Conservation (phyloP, 139 green algal species). For the Chlorella vulgaris region DNA sequence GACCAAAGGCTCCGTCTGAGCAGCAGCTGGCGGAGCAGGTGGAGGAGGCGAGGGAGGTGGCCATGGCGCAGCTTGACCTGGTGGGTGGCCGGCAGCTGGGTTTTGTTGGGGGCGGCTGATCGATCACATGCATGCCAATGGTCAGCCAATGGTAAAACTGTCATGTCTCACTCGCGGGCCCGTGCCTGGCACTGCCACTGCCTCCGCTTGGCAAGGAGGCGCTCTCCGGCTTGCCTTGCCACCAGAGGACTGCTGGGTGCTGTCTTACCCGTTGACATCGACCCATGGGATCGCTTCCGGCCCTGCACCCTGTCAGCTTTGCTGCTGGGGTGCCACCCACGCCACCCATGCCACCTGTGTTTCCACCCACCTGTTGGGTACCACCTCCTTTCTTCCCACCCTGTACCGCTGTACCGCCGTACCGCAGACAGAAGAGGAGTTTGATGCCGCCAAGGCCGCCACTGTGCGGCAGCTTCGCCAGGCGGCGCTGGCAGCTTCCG, state of each 20-base stretch:
- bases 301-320: not conserved
- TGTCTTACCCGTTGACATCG: too few species aligned
- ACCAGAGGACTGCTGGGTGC: too few species aligned
- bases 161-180: too few species aligned
- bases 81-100: not conserved
- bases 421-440: constrained; percentile 32
- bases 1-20: not conserved
- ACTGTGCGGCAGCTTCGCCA: not conserved
- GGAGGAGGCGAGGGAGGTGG: constrained; percentile 3
- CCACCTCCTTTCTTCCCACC: too few species aligned
- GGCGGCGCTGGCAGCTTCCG: not conserved
- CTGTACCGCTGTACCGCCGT: not conserved
- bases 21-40: constrained; percentile 9
- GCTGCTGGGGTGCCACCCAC: not conserved
- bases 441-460: constrained; percentile 23
- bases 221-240: too few species aligned
- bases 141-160: too few species aligned
- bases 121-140: too few species aligned
- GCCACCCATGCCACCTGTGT: too few species aligned
- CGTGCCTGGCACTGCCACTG: too few species aligned
- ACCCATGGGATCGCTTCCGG: too few species aligned
- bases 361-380: too few species aligned
- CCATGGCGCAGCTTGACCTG: not conserved
- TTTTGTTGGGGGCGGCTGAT: not conserved
- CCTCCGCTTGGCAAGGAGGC: too few species aligned